Base-by-base conservation (phyloP, 176 grass and related monocot species). In the Lolium perenne region DNA sequence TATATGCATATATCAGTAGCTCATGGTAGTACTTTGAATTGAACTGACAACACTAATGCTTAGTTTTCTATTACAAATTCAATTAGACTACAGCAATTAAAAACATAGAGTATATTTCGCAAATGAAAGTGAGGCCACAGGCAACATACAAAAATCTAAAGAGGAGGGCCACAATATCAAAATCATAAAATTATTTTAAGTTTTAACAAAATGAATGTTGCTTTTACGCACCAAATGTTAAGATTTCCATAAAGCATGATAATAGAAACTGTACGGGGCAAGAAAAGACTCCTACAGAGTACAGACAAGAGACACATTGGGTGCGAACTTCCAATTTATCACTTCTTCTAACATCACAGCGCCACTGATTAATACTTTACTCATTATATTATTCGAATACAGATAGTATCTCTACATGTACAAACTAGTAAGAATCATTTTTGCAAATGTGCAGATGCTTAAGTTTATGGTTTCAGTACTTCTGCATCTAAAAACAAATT, bases 1-100 rank as follows among this genome's bases (percentile, higher is more conserved):
- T 6, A 45, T 57, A 65, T 74, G 66, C 62, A 77, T 47, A 88
- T 46, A 18, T 76, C 51, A 76, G 47, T 29, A 82, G 45, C 50
- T 40, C 64, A 0, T 51, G 29, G 82, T 20, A 49, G 13, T 76
- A 63, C 53, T 85, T 77, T 64, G 49, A 29, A 76, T 51, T 54
- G 17, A 63, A 76, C 82, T 62, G 57, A 84, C 29, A 43, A 66
- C 5, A 0, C 26, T 8, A 41, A 60, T 48, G 21, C 74, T 18
- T 84, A 51, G 11, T 54, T 54, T 21, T 45, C 14, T 23, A 59
- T 35, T 35, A 35, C 32, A 35, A 35, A 35, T 35, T 35, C 32
- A 35, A 35, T 35, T 78, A 85, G 57, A 51, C 41, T 76, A 84
- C 43, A 53, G 29, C 8, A 63, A 35, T 69, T 55, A 66, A n/a